Evolutionary conservation across 768 basidiomycete genomes (phyloP).

Genomic region (Mycena vitilis): DNA sequence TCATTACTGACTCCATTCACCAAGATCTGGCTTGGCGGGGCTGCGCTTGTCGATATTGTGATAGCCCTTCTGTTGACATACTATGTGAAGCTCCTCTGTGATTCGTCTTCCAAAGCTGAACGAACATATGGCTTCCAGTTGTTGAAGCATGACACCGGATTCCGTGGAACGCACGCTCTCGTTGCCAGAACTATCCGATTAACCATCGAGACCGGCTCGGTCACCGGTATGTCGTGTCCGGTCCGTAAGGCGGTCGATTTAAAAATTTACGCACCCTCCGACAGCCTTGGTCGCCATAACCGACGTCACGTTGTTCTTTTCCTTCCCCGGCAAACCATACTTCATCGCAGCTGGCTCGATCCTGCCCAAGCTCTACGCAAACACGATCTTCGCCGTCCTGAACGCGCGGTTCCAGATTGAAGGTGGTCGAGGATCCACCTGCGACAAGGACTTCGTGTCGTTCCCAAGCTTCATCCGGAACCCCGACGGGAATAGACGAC

Average conservation of each 20-base stretch:
- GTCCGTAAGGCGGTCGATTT: too few species aligned
- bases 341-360: neutral
- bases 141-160: neutral
- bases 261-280: neutral
- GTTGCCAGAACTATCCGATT: neutral
- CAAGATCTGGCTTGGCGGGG: neutral
- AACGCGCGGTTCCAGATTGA: slow-evolving; percentile 1
- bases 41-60: neutral
- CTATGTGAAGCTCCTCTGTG: neutral
- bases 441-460: neutral
- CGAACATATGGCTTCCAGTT: neutral
- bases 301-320: neutral
- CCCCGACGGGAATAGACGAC: neutral
- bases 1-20: neutral
- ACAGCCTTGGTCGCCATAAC: slow-evolving; percentile 2
- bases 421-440: neutral
- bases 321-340: neutral
- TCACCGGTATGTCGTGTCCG: slow-evolving; percentile 1
- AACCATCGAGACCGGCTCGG: neutral
- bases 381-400: slow-evolving; percentile 10
- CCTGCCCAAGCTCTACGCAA: slow-evolving; percentile 1
- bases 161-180: neutral
- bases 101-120: neutral
- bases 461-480: neutral
- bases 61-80: neutral